Evolutionary conservation across 108 stramenopile species (phyloP), one percentile per base, ranked within the genome.

Genomic region (Cyclotella cryptica): DNA sequence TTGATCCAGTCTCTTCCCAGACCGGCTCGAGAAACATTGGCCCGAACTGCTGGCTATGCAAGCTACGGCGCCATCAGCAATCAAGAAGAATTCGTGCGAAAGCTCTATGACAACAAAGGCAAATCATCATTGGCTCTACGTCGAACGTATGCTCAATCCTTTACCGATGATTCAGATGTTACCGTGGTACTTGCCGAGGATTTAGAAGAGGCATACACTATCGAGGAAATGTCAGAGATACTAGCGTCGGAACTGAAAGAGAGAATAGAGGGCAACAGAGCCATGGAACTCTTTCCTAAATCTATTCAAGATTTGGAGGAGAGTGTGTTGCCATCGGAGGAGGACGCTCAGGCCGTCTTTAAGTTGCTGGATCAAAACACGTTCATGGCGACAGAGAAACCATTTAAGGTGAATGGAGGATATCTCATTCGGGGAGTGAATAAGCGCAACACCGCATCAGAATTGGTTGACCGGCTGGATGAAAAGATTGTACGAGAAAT

Each of bases 371-470:
- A 70, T 27, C 22, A 35, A 45, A 83, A 47, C 29, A 83, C 58
- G 0, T 87, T 85, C 67, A 66, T 76, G 69, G 74, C 76, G 13
- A 52, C 71, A n/a, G 84, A 82, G 54, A 82, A 72, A 43, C 84
- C 87, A 12, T 47, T 80, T 15, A 26, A 63, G 10, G 85, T 85
- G 11, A 70, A 68, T 39, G 86, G 86, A 5, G 86, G 86, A n/a
- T 89, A 84, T 75, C 45, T 89, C 22, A 86, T 89, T 40, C 79
- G 89, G 8, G 89, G 89, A 0, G 30, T 47, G 22, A 85, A 85
- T 59, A 73, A 74, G 43, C 75, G 58, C 10, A 61, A 55, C 39
- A 42, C 74, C 14, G 75, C 77, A 10, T 39, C 26, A 11, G 69
- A 84, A 61, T 62, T 89, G 53, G 72, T 89, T 1, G 79, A 67